Evolutionary conservation across 2,329 filamentous ascomycete species (phyloP), one percentile per base, ranked within the genome.

Genomic region (Arthrobotrys pseudoclavata): DNA sequence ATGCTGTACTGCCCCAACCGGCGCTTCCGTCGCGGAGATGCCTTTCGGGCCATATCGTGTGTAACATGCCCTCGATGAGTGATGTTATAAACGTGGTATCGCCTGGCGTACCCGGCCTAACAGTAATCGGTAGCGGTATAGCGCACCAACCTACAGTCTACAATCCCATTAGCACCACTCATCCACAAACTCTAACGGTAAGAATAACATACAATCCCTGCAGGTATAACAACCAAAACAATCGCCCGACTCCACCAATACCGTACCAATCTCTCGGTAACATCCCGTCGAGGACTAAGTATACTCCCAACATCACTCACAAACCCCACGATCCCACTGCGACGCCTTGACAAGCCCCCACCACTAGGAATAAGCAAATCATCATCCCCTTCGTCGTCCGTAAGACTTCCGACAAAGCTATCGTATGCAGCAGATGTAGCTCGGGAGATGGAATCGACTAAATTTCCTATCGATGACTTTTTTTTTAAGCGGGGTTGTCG

Each of bases 241-340:
- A 86, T 85, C 85, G 89, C 91, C 40, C 90, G 86, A 79, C 84
- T 87, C 87, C 88, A 91, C 90, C 90, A 91, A 72, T 84, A 86
- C 79, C 88, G 87, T 24, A 91, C 87, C 20, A 89, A 86, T 75
- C 85, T 86, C 81, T 85, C 87, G 26, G 91, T 89, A 3, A 87
- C 87, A 31, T 84, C 83, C 80, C 89, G 87, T 82, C 86, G 86
- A 50, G 90, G 90, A 77, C 87, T 86, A 63, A 91, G 85, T 87
- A 89, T 90, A 64, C 66, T 82, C 79, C 80, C 79, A n/a, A 69
- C 67, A 67, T 70, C 67, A 22, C 66, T 76, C 4, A 76, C 50
- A 24, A 76, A 64, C 40, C 72, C 72, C 6, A 76, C 60, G 13
- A 76, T 24, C 15, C 72, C 72, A 24, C 66, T 76, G 37, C 72